phyloP scores from a whole-genome alignment of 306 rosid genomes.

The Begonia peltatifolia region DNA sequence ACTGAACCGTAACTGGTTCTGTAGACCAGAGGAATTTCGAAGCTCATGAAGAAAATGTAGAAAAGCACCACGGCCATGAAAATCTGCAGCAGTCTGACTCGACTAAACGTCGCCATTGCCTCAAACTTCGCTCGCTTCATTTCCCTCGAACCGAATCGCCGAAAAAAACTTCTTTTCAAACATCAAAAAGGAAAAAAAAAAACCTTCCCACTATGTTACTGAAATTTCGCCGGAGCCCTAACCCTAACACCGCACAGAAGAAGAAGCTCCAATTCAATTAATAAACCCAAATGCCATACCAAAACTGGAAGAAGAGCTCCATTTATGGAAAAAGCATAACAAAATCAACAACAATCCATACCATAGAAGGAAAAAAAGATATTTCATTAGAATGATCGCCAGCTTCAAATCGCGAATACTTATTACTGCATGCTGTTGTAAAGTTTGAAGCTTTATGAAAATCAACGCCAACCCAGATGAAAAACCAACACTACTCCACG shows the following conservation, averaged over 20 bases:
- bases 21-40: conserved; percentile 66
- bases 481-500: not conserved
- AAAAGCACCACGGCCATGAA: conserved; percentile 38
- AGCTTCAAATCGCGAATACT: not conserved
- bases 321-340: conserved; percentile 7
- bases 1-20: conserved; percentile 27
- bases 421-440: not conserved
- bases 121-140: conserved; percentile 76
- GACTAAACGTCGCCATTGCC: conserved; percentile 23
- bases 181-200: conserved; percentile 1
- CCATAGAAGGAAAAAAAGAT: conserved; percentile 6
- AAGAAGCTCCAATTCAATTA: conserved; percentile 5
- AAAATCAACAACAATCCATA: not conserved
- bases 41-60: conserved; percentile 55
- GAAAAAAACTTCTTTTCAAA: not conserved
- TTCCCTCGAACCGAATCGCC: conserved; percentile 5
- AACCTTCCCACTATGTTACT: conserved; percentile 4
- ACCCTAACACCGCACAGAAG: conserved; percentile 7
- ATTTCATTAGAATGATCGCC: not conserved
- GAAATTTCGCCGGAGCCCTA: not conserved
- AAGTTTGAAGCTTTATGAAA: no score
- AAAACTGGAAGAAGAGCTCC: conserved; percentile 2
- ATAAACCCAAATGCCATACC: conserved; percentile 6
- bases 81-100: conserved; percentile 56
- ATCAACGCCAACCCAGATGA: no score